Evolutionary conservation across 306 rosid genomes (phyloP), one percentile per base, ranked within the genome.

Genomic region (Dalbergia oliveri): DNA sequence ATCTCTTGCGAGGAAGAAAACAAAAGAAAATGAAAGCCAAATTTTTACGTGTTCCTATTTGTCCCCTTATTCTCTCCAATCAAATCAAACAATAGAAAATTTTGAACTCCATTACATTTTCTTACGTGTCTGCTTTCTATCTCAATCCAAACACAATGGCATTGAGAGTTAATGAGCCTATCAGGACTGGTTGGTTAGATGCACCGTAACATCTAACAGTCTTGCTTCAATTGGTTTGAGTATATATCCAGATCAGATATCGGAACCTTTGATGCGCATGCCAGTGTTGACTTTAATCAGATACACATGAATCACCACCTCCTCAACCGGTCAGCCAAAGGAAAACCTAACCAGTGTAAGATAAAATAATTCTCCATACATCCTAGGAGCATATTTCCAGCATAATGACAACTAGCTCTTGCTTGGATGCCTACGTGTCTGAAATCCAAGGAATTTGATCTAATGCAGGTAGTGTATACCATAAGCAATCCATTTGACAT

Each of bases 151-250:
- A 83, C 11, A 76, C 0, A 26, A 5, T 23, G 16, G 13, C n/a
- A 10, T 6, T 66, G 4, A 16, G 60, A 66, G 65, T 2, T 15
- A 23, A 14, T 23, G 19, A 69, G 33, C 47, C 31, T 45, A 59
- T 43, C 44, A 58, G 78, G 91, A 86, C 59, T 76, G 88, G 85
- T 86, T 62, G 91, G 89, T 86, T 73, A n/a, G 70, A 75, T 11
- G 65, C 16, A 69, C 33, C 59, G 13, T 31, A 44, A 67, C 72
- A 82, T 76, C 91, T 79, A 84, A 86, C 89, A 59, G 81, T 84
- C 87, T 64, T 77, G 37, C 50, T n/a, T 77, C 61, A 57, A 31
- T 73, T 15, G 0, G n/a, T 75, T 51, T 16, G 2, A 61, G 19
- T 26, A 6, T 12, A 59, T 43, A 64, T 35, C 23, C 6, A 63